phyloP scores from a whole-genome alignment of 2,329 filamentous ascomycete genomes.

The Fusarium sp. region DNA sequence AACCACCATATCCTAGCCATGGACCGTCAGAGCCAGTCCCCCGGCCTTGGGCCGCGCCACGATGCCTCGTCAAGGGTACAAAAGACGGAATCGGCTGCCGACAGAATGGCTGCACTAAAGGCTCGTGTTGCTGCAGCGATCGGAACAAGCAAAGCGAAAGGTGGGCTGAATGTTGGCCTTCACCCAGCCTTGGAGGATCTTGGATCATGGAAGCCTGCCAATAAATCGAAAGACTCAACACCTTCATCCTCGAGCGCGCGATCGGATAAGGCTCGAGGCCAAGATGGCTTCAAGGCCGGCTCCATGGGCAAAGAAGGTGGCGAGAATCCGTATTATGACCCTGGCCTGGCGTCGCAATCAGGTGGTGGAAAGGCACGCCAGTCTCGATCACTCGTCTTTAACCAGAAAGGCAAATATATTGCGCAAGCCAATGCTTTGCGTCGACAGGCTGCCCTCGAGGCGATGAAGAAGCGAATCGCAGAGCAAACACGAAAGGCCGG shows the following conservation, averaged over 20 bases:
- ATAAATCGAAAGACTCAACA: constrained; percentile 49
- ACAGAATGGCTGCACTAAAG: constrained; percentile 80
- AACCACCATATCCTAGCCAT: constrained; percentile 46
- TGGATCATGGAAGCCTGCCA: constrained; percentile 57
- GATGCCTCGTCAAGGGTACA: constrained; percentile 65
- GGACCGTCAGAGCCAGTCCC: constrained; percentile 63
- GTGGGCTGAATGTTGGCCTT: constrained; percentile 79
- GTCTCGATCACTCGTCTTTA: constrained; percentile 85
- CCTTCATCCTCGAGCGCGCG: constrained; percentile 27
- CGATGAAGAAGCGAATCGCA: constrained; percentile 94
- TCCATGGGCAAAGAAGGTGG: constrained; percentile 15
- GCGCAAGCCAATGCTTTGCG: constrained; percentile 91
- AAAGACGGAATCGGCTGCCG: constrained; percentile 67
- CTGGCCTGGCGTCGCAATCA: constrained; percentile 70
- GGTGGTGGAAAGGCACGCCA: constrained; percentile 69
- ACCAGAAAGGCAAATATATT: constrained; percentile 97
- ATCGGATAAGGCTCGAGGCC: constrained; percentile 24
- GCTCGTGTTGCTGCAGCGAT: constrained; percentile 83
- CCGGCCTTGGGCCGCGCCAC: constrained; percentile 66
- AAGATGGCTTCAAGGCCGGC: constrained; percentile 37
- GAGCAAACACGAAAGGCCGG: constrained; percentile 89
- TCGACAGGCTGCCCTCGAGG: constrained; percentile 87
- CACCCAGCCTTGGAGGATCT: constrained; percentile 78
- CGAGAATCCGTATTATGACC: constrained; percentile 84
- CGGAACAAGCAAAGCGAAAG: constrained; percentile 66